Conservation (phyloP, 148 eudicot species). For the Heliamphora exappendiculata region DNA sequence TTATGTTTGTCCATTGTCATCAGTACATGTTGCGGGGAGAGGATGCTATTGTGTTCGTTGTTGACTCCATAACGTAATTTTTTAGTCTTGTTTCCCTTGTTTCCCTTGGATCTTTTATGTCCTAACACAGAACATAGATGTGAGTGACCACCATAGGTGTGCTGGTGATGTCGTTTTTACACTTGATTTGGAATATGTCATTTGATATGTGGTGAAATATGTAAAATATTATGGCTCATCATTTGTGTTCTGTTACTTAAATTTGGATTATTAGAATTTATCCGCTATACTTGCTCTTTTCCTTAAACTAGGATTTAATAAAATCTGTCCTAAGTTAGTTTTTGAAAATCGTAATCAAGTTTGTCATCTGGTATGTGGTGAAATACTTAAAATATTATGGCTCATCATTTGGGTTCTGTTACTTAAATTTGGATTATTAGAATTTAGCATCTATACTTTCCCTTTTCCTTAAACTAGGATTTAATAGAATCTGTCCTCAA, state of each 20-base stretch:
- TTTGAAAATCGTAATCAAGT: no score
- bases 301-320: background rate
- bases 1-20: background rate
- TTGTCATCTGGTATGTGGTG: no score
- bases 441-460: no score
- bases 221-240: background rate
- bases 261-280: no score
- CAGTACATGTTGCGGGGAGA: background rate
- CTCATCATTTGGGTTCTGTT: no score
- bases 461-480: background rate
- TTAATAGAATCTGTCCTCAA: background rate
- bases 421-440: no score
- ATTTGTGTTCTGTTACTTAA: no score
- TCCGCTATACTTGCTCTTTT: no score
- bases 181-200: background rate
- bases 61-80: no score
- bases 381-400: no score
- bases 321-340: background rate
- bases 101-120: background rate
- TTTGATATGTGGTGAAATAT: background rate
- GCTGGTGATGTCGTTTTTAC: constrained; percentile 9
- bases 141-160: background rate
- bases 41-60: background rate
- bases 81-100: background rate
- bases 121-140: background rate